Percentiles rank a stretch among this genome's conserved stretches.
phyloP scores from a whole-genome alignment of 257 asterid species.

The Agastache rugosa region DNA sequence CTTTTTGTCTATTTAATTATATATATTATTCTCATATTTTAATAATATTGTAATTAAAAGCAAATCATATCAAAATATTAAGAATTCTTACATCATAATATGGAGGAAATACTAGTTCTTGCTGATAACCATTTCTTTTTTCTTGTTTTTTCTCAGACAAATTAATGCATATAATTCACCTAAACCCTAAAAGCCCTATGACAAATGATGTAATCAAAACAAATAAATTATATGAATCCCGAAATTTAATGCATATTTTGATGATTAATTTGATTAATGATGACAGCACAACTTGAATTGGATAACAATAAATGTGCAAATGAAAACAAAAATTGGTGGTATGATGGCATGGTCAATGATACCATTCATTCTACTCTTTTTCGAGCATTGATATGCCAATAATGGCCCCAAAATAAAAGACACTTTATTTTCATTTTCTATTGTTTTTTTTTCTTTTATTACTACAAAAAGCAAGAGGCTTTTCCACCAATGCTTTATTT shows the following conservation, averaged over 20 bases:
- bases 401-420: slow-evolving; percentile 37
- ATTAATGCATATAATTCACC: too few relatives aligned
- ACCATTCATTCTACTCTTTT: slow-evolving; percentile 25
- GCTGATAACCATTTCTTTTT: too few relatives aligned
- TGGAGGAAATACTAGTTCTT: too few relatives aligned
- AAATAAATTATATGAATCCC: neutral
- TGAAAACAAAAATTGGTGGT: slow-evolving; percentile 31
- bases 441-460: slow-evolving; percentile 20
- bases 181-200: too few relatives aligned
- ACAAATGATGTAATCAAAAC: slow-evolving; percentile 4
- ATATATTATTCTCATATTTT: too few relatives aligned
- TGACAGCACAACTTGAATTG: neutral
- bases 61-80: too few relatives aligned
- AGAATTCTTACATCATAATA: too few relatives aligned
- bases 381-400: slow-evolving; percentile 44
- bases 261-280: neutral
- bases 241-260: neutral
- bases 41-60: too few relatives aligned
- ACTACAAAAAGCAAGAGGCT: neutral
- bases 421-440: slow-evolving; percentile 13
- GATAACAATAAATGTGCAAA: neutral
- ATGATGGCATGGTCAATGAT: slow-evolving; percentile 31
- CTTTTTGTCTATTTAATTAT: too few relatives aligned
- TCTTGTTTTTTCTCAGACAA: too few relatives aligned
- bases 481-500: slow-evolving; percentile 33